Base-by-base conservation (phyloP, 1,139 yeast genomes). In the Suhomyces panamericanus region DNA sequence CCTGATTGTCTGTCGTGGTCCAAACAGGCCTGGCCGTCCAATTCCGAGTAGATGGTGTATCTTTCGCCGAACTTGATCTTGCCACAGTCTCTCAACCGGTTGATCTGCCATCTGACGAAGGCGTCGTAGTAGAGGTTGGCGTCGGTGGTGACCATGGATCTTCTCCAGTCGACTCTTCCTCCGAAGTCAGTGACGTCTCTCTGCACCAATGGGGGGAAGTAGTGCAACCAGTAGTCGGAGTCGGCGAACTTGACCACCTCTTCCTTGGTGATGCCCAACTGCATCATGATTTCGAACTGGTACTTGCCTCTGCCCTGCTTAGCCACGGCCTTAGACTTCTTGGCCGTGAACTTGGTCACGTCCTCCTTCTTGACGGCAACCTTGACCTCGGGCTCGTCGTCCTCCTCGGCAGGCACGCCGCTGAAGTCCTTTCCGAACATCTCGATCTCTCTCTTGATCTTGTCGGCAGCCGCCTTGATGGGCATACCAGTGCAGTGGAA, bases 401-500 rank as follows among this genome's bases (percentile, higher is more conserved):
- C 83, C n/a, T 72, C 83, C 35, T 72, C 80, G 37, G 79, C 75
- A 39, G 83, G 84, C 38, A 75, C 84, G n/a, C 82, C 82, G 16
- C 81, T 74, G 62, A 88, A 93, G 60, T 88, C 91, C 26, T 70
- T 75, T 39, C 99, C 99, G 66, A 93, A 93, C 64, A 81, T 69
- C 70, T 93, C 98, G 48, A 91, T 77, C 75, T 93, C 99, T 67
- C 99, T 82, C 62, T 83, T 81, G 59, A 95, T 80, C 70, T 93
- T 93, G 70, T 93, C 99, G 39, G 99, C 99, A 60, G 96, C 81
- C 14, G 99, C 93, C 73, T 83, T 86, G 66, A 93, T 95, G 47
- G 99, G 99, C 97, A 93, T 87, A 76, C 99, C 99, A 36, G 99
- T 93, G 78, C 99, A 95, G 70, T 93, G 99, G 84, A 93, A 93